Conservation (phyloP, 2,329 filamentous ascomycete species). For the Fusarium hostae region DNA sequence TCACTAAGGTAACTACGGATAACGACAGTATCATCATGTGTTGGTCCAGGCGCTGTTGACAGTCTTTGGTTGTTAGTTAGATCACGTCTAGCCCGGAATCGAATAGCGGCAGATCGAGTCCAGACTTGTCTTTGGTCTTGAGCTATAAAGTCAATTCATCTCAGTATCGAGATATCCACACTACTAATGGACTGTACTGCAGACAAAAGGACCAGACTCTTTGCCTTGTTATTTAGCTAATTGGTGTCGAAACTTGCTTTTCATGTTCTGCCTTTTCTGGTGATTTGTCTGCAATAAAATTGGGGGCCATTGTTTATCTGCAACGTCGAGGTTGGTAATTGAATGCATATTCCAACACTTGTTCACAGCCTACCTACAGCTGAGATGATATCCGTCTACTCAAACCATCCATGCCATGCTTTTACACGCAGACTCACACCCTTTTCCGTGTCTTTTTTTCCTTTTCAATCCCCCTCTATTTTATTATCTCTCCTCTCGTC, state of each 20-base stretch:
- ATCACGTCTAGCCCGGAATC: neutral
- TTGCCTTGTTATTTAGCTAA: neutral
- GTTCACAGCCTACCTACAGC: neutral
- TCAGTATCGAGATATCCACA: neutral
- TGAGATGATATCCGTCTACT: neutral
- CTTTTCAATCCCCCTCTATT: neutral
- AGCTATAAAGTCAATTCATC: neutral
- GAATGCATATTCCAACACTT: neutral
- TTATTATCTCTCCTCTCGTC: neutral
- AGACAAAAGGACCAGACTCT: slow-evolving; percentile 13
- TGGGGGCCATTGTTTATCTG: slow-evolving; percentile 6
- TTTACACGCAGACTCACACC: neutral
- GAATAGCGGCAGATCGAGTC: slow-evolving; percentile 7
- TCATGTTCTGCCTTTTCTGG: neutral
- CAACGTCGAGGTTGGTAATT: slow-evolving; percentile 1
- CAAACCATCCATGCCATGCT: neutral
- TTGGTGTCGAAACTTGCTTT: neutral
- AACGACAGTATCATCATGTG: neutral
- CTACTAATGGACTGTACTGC: neutral
- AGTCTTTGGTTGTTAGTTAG: neutral
- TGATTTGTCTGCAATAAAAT: neutral
- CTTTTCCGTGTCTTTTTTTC: neutral
- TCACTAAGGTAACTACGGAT: no score
- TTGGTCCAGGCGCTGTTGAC: slow-evolving; percentile 10
- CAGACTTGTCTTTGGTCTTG: neutral